Conservation (phyloP, 2,329 filamentous ascomycete genomes). For the Fusarium abutilonis region DNA sequence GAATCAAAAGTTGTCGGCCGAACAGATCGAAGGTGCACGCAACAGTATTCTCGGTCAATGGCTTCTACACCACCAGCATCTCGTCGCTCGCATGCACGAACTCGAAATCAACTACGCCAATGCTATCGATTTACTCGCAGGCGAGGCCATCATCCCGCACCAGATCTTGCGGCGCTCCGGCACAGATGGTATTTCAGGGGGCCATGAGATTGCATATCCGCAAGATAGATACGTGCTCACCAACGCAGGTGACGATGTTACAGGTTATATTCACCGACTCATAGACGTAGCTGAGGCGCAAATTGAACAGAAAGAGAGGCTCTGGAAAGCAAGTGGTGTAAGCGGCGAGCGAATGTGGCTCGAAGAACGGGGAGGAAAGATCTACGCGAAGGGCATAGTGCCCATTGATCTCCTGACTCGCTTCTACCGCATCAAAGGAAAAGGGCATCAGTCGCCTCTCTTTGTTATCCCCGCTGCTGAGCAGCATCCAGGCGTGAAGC, state of each 20-base stretch:
- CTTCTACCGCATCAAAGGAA: conserved; percentile 62
- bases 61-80: conserved; percentile 63
- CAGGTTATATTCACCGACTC: conserved; percentile 56
- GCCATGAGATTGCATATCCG: conserved; percentile 62
- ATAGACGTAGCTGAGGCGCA: conserved; percentile 59
- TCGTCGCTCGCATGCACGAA: conserved; percentile 65
- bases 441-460: conserved; percentile 56
- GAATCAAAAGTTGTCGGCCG: conserved; percentile 21
- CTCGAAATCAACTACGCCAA: conserved; percentile 65
- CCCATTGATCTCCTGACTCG: conserved; percentile 61
- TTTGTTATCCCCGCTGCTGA: conserved; percentile 64
- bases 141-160: conserved; percentile 60
- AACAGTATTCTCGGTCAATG: conserved; percentile 66
- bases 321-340: conserved; percentile 52
- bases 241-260: conserved; percentile 64
- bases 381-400: conserved; percentile 57
- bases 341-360: conserved; percentile 54
- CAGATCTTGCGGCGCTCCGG: conserved; percentile 65
- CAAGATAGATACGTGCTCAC: conserved; percentile 66
- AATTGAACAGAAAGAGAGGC: conserved; percentile 49
- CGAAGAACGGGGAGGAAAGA: conserved; percentile 43
- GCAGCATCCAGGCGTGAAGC: conserved; percentile 56
- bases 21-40: conserved; percentile 56
- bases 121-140: conserved; percentile 59
- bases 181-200: conserved; percentile 59